Evolutionary conservation across 495 filamentous ascomycete species (phyloP).

Genomic region (Penicillium longicatenatum): DNA sequence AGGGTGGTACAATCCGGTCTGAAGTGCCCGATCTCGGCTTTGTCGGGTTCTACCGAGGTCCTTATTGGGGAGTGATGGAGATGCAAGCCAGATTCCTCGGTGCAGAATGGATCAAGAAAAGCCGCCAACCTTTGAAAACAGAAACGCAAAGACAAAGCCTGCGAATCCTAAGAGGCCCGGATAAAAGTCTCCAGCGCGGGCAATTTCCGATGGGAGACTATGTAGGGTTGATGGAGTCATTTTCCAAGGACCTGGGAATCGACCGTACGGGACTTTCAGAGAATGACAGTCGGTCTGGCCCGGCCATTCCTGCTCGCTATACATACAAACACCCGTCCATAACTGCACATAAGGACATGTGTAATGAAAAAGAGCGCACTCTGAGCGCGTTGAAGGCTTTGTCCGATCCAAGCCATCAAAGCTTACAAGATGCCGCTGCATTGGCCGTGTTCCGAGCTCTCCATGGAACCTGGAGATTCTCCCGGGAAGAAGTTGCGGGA

Average conservation of each 20-base stretch:
- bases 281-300: slow-evolving; percentile 22
- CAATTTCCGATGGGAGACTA: slow-evolving; percentile 87
- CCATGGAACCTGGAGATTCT: slow-evolving; percentile 70
- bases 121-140: slow-evolving; percentile 1
- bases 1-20: slow-evolving; percentile 62
- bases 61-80: slow-evolving; percentile 87
- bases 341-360: neutral
- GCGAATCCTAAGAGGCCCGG: slow-evolving; percentile 28
- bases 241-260: slow-evolving; percentile 55
- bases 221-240: slow-evolving; percentile 72
- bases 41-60: slow-evolving; percentile 82
- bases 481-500: slow-evolving; percentile 34
- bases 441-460: slow-evolving; percentile 69
- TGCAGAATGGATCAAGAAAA: slow-evolving; percentile 34
- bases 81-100: slow-evolving; percentile 76
- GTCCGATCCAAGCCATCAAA: slow-evolving; percentile 9
- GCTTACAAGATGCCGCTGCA: slow-evolving; percentile 17
- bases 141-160: slow-evolving; percentile 27
- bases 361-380: slow-evolving; percentile 11
- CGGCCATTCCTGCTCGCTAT: slow-evolving; percentile 43
- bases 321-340: slow-evolving; percentile 1
- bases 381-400: slow-evolving; percentile 25
- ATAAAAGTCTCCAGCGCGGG: slow-evolving; percentile 43
- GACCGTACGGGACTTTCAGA: slow-evolving; percentile 14
- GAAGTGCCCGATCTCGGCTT: slow-evolving; percentile 69